Base-by-base conservation (phyloP, 345 rosid genomes). In the Jatropha curcas region DNA sequence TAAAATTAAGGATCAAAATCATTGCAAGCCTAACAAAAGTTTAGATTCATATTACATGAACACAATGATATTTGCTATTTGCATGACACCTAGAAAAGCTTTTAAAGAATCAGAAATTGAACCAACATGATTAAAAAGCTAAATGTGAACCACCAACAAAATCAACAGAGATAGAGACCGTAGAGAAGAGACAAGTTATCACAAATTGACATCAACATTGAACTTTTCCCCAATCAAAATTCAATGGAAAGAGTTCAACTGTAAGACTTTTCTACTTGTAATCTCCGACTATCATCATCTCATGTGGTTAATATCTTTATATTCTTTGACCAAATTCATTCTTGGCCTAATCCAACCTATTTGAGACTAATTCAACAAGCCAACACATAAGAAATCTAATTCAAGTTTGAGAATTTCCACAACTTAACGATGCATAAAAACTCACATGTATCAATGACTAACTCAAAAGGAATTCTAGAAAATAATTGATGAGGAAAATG, bases 371-470 rank as follows among this genome's bases (percentile, higher is more conserved):
- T 11, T 25, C 13, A 41, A 41, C 22, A 60, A 71, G 50, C 9
- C 25, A 19, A 43, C 24, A 43, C 45, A 41, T 13, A 41, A 41
- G 14, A 46, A 46, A 20, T 45, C 65, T 16, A 25, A 27, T 39
- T 9, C 30, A 58, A 59, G 51, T 60, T 58, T 30, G 37, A 59
- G n/a, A 60, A n/a, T 48, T 50, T 61, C 30, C 41, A 60, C 25
- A 0, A 28, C 27, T 8, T 53, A 43, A 50, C 24, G 62, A 52
- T 67, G 35, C 13, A 35, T 16, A 50, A 19, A 43, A 28, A 50
- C 19, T 27, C 46, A 27, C 9, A 19, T 22, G 41, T 4, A n/a
- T 22, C 39, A 5, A 22, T 6, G 53, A 59, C 8, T 17, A 24
- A 30, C 10, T 46, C 25, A 46, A 31, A 24, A 37, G 20, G 33